Evolutionary conservation across 495 filamentous ascomycete species (phyloP).

Genomic region (Aspergillus diversus): DNA sequence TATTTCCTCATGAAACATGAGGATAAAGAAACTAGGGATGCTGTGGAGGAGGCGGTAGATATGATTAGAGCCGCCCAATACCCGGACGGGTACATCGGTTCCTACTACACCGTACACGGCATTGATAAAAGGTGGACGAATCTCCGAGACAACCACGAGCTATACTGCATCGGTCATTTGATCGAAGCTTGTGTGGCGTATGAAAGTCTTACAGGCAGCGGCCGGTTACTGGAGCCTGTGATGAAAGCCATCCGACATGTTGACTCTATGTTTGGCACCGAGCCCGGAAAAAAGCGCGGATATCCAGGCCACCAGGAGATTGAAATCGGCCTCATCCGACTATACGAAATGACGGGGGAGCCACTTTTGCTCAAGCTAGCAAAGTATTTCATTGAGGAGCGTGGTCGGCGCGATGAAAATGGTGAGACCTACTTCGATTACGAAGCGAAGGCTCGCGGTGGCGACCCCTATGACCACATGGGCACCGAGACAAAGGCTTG

Average conservation of each 20-base stretch:
- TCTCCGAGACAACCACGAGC: constrained; percentile 62
- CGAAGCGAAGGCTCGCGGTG: constrained; percentile 13
- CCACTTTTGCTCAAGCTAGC: constrained; percentile 53
- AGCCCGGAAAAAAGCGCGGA: constrained; percentile 53
- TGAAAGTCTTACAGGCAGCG: constrained; percentile 51
- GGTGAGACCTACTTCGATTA: constrained; percentile 17
- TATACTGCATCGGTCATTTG: constrained; percentile 59
- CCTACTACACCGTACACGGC: constrained; percentile 60
- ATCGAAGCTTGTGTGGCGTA: constrained; percentile 64
- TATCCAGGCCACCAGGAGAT: constrained; percentile 66
- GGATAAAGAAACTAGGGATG: constrained; percentile 49
- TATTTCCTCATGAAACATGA: constrained; percentile 54
- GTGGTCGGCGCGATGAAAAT: constrained; percentile 48
- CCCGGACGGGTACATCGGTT: constrained; percentile 61
- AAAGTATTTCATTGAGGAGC: constrained; percentile 59
- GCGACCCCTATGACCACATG: constrained; percentile 15
- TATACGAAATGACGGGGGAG: constrained; percentile 52
- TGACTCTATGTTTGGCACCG: constrained; percentile 50
- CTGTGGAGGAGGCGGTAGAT: constrained; percentile 56
- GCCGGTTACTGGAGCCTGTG: constrained; percentile 53
- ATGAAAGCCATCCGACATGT: constrained; percentile 59
- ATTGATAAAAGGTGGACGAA: constrained; percentile 57
- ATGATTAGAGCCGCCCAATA: constrained; percentile 60
- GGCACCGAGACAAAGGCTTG: constrained; percentile 15
- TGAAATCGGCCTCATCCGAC: constrained; percentile 58